Conservation (phyloP, 2,329 filamentous ascomycete species). For the Remersonia thermophila region DNA sequence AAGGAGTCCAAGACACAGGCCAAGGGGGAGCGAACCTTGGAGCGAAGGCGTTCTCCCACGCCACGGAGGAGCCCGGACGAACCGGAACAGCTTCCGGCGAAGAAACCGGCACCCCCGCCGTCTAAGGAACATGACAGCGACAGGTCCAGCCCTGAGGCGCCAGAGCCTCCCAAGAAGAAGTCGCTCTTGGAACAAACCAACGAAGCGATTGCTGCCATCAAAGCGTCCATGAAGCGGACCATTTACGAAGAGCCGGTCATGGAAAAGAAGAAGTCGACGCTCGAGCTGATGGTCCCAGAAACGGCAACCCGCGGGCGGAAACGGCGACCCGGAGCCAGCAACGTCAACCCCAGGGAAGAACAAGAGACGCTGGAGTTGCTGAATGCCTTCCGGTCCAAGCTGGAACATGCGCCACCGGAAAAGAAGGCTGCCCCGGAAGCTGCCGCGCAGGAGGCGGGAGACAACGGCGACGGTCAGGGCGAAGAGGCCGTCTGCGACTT, state of each 20-base stretch:
- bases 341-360: slow-evolving; percentile 42
- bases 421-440: slow-evolving; percentile 21
- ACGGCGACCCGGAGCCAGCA: slow-evolving; percentile 46
- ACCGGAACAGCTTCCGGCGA: slow-evolving; percentile 1
- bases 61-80: slow-evolving; percentile 3
- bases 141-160: slow-evolving; percentile 11
- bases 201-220: slow-evolving; percentile 67
- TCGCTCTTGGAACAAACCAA: slow-evolving; percentile 57
- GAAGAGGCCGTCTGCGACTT: slow-evolving; percentile 69
- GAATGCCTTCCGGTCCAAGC: slow-evolving; percentile 65
- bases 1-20: too few species aligned
- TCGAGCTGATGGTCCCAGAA: slow-evolving; percentile 64
- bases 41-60: neutral
- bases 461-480: slow-evolving; percentile 18
- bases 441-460: slow-evolving; percentile 15
- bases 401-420: slow-evolving; percentile 43
- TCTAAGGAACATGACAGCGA: slow-evolving; percentile 7
- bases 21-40: slow-evolving; percentile 4
- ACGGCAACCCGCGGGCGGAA: slow-evolving; percentile 61
- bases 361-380: slow-evolving; percentile 57
- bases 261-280: slow-evolving; percentile 51
- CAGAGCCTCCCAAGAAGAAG: slow-evolving; percentile 25
- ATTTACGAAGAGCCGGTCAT: slow-evolving; percentile 36
- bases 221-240: slow-evolving; percentile 67
- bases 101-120: slow-evolving; percentile 5